Percentiles rank a stretch among this genome's conserved stretches.
Evolutionary conservation across 23 red algal species (phyloP).

Genomic region (Rhodosorus marinus): DNA sequence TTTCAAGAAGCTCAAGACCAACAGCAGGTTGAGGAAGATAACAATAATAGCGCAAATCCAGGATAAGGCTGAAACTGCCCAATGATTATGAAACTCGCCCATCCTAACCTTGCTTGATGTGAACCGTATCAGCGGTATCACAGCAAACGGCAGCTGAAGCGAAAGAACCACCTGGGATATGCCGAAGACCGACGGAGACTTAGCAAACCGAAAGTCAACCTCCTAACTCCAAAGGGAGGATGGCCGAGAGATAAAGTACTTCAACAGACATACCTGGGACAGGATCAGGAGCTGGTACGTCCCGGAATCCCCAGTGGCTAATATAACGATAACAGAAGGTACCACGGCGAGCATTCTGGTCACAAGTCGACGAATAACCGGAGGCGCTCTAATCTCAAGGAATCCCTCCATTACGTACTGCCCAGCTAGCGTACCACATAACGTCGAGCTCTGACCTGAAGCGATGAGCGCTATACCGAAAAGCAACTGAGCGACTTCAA

Average conservation of each 20-base stretch:
- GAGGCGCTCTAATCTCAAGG: slow-evolving; percentile 35
- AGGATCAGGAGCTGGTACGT: slow-evolving; percentile 24
- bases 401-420: slow-evolving; percentile 44
- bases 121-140: slow-evolving; percentile 27
- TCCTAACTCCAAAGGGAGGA: too few species aligned
- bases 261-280: too few species aligned
- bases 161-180: slow-evolving; percentile 24
- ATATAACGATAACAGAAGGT: slow-evolving; percentile 4
- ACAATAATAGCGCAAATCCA: too few species aligned
- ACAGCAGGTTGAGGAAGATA: too few species aligned
- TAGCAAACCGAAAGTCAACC: too few species aligned
- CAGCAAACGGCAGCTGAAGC: slow-evolving; percentile 31
- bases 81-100: slow-evolving; percentile 54
- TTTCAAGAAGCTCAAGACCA: too few species aligned
- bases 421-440: slow-evolving; percentile 19
- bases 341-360: slow-evolving; percentile 9
- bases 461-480: slow-evolving; percentile 36
- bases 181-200: too few species aligned
- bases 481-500: slow-evolving; percentile 15
- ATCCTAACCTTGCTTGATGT: slow-evolving; percentile 29
- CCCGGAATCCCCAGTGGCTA: slow-evolving; percentile 3
- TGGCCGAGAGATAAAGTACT: too few species aligned
- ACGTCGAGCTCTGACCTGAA: slow-evolving; percentile 9
- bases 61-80: too few species aligned
- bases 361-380: slow-evolving; percentile 14